These are phyloP conservation scores for Avena eriantha DNA, from an alignment of 176 grass and related monocot species.

Conservation along the genomic window DNA sequence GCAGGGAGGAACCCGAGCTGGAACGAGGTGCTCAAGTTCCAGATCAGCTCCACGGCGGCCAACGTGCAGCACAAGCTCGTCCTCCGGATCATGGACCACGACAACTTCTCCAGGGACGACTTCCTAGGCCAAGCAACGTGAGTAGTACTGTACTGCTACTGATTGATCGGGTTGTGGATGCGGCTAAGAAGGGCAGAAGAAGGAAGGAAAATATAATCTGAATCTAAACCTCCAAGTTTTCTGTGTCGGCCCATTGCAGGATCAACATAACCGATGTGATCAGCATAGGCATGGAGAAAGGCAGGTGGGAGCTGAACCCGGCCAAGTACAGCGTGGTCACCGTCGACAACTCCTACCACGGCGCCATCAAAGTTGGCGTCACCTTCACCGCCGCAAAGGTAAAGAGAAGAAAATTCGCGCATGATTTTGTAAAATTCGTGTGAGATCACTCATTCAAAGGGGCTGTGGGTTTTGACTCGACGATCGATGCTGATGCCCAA, in stretches of 20 bases:
- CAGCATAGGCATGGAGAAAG: slow-evolving; percentile 60
- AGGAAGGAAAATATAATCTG: background rate
- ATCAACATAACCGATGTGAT: slow-evolving; percentile 61
- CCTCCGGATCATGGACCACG: slow-evolving; percentile 61
- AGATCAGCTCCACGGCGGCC: slow-evolving; percentile 53
- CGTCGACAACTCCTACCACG: slow-evolving; percentile 57
- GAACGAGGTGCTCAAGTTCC: slow-evolving; percentile 83
- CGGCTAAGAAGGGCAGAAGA: no score
- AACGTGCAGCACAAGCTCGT: slow-evolving; percentile 42
- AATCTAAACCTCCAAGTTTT: background rate
- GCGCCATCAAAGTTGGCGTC: slow-evolving; percentile 72
- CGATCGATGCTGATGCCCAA: background rate
- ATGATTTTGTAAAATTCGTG: background rate
- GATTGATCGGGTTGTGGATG: no score
- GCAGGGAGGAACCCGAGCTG: slow-evolving; percentile 75
- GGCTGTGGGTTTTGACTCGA: background rate
- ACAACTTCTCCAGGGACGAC: slow-evolving; percentile 74
- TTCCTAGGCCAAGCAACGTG: slow-evolving; percentile 83
- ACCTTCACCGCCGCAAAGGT: slow-evolving; percentile 67
- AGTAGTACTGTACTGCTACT: background rate
- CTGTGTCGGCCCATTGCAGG: slow-evolving; percentile 32
- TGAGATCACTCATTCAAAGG: background rate
- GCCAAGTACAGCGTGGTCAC: slow-evolving; percentile 72
- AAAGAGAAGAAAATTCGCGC: background rate
- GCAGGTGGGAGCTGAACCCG: slow-evolving; percentile 47